Conservation (phyloP, 805 yeast species). For the Myxozyma nipponensis region DNA sequence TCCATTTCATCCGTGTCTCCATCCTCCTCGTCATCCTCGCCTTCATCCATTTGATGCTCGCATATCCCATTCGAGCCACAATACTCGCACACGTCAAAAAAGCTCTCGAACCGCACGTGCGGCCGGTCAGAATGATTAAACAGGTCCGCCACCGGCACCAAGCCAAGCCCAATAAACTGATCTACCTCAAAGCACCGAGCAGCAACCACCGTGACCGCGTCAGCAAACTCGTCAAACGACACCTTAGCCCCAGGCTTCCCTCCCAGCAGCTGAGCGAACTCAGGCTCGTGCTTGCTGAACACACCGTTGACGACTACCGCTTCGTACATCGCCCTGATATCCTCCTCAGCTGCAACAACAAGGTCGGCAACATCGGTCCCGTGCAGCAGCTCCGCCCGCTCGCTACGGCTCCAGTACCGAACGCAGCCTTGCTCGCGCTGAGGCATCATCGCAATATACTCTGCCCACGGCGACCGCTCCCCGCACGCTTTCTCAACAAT, state of each 20-base stretch:
- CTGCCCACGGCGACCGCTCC: slow-evolving; percentile 74
- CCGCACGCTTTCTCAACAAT: slow-evolving; percentile 64
- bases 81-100: slow-evolving; percentile 48
- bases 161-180: slow-evolving; percentile 62
- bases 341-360: slow-evolving; percentile 55
- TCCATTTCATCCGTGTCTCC: slow-evolving; percentile 30
- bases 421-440: slow-evolving; percentile 37
- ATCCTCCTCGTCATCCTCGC: slow-evolving; percentile 33
- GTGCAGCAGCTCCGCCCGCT: slow-evolving; percentile 41
- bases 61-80: slow-evolving; percentile 37
- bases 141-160: slow-evolving; percentile 89
- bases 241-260: not conserved
- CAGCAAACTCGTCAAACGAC: slow-evolving; percentile 35
- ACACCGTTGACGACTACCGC: slow-evolving; percentile 27
- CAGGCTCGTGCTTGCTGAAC: slow-evolving; percentile 27
- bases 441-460: slow-evolving; percentile 55
- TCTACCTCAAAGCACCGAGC: slow-evolving; percentile 83
- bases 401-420: slow-evolving; percentile 57
- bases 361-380: slow-evolving; percentile 62
- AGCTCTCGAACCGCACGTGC: slow-evolving; percentile 59
- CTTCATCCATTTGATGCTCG: slow-evolving; percentile 33
- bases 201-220: slow-evolving; percentile 60
- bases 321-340: slow-evolving; percentile 41
- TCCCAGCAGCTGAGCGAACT: slow-evolving; percentile 27
- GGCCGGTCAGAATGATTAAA: slow-evolving; percentile 73